phyloP scores from a whole-genome alignment of 73 alveolate genomes.

The Uronychia binucleata region DNA sequence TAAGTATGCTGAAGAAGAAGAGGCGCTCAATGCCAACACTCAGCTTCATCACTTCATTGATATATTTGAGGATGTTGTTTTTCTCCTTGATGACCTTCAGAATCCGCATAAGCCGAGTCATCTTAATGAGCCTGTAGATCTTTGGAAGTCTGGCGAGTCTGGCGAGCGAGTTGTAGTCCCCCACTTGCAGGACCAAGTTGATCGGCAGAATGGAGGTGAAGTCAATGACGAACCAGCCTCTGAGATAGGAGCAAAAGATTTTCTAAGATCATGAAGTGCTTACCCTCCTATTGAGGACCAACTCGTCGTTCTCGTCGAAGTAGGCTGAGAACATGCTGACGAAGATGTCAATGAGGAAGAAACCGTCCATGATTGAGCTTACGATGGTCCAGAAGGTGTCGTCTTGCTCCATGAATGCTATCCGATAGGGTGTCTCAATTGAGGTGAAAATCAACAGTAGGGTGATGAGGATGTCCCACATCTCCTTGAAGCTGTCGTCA shows the following conservation, averaged over 20 bases:
- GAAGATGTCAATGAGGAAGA: conserved; percentile 65
- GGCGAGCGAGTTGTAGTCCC: conserved; percentile 63
- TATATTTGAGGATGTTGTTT: conserved; percentile 25
- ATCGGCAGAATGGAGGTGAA: conserved; percentile 70
- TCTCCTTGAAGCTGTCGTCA: conserved; percentile 58
- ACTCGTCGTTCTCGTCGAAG: conserved; percentile 65
- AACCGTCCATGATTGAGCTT: conserved; percentile 53
- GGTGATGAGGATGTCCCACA: conserved; percentile 72
- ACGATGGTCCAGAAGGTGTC: conserved; percentile 19
- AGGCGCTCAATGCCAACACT: conserved; percentile 75
- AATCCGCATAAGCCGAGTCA: conserved; percentile 67
- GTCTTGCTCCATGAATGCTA: conserved; percentile 65
- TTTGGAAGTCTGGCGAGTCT: conserved; percentile 77
- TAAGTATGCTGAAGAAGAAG: conserved; percentile 58
- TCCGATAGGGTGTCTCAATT: conserved; percentile 67
- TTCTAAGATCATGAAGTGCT: conserved; percentile 46
- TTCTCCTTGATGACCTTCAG: conserved; percentile 71
- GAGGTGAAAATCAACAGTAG: conserved; percentile 62
- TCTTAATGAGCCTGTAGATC: conserved; percentile 73
- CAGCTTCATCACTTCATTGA: conserved; percentile 41
- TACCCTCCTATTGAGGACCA: conserved; percentile 58
- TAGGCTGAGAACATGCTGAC: conserved; percentile 64
- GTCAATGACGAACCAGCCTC: conserved; percentile 78
- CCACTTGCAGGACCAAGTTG: conserved; percentile 46
- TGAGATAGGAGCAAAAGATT: conserved; percentile 66